These are phyloP conservation scores for Elaeis guineensis DNA, from an alignment of 176 grass and related monocot genomes.

Conservation along the genomic window DNA sequence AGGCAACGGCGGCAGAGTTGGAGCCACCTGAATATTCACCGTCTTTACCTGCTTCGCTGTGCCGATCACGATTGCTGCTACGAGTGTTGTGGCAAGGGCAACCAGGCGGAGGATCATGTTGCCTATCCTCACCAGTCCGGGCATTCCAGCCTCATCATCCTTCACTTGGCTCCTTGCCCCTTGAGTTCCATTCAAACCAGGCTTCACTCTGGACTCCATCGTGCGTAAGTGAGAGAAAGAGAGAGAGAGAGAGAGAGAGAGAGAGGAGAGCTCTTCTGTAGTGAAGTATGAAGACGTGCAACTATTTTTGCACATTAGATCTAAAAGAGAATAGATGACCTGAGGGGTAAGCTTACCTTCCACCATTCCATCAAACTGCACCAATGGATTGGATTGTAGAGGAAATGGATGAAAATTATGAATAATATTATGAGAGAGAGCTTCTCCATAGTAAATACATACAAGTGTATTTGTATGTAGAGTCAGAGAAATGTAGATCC, in stretches of 20 bases:
- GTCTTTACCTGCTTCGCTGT: conserved; percentile 39
- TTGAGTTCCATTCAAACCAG: conserved; percentile 34
- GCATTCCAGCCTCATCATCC: not conserved
- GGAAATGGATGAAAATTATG: no score
- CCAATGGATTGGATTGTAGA: no score
- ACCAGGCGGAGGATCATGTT: conserved; percentile 30
- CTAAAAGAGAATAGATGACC: no score
- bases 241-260: conserved; percentile 3
- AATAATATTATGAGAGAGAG: no score
- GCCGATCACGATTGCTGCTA: conserved; percentile 51
- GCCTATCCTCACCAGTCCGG: conserved; percentile 6
- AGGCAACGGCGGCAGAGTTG: conserved; percentile 34
- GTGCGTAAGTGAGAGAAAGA: conserved; percentile 10
- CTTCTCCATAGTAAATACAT: no score
- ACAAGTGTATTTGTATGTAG: no score
- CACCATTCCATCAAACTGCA: no score
- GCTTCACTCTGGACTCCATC: conserved; percentile 49
- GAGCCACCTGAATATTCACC: conserved; percentile 20
- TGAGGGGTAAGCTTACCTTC: no score
- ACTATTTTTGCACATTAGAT: not conserved
- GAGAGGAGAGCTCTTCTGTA: no score
- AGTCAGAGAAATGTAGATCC: no score
- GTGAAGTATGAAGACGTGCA: not conserved
- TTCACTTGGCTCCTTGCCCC: conserved; percentile 7
- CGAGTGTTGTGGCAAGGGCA: conserved; percentile 36